Evolutionary conservation across 352 stramenopile genomes (phyloP), one percentile per base, ranked within the genome.

Genomic region (Pythium brassicae): DNA sequence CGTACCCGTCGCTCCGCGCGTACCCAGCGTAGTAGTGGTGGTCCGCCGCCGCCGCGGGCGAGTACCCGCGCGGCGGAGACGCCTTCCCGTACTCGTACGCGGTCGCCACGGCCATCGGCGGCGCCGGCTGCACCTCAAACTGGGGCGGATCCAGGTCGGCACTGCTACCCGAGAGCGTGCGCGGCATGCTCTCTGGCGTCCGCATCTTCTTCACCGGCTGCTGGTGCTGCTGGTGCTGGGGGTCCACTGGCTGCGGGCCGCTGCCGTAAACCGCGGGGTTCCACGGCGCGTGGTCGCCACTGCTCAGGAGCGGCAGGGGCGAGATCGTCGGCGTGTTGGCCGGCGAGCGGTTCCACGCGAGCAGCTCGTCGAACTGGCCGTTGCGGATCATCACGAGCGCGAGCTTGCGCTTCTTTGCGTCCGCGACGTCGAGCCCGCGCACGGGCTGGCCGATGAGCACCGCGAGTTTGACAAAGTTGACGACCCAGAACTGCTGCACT

Each of bases 401-500:
- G 26, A 73, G 74, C 56, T 94, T 94, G 52, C 76, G 77, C 69
- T 94, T 94, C 75, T 90, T 92, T 47, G 74, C 67, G 65, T 91
- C 77, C 22, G 84, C 89, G 40, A 91, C 68, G 53, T 92, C 80
- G 23, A 92, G 65, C 0, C 84, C 82, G 29, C 84, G 65, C 22
- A 94, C 80, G 2, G 76, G 67, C 64, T 94, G 84, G 17, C 78
- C 84, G 10, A 92, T 68, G 9, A 86, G 64, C 23, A 94, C 71
- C 4, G 84, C 78, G 48, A 94, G 87, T 61, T 90, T 91, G 57
- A 94, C 66, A 55, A 94, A 90, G 55, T 90, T 92, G 64, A 59
- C 62, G 34, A 92, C 80, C 84, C 84, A 94, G 50, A 94, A 94
- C 67, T 94, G 80, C 62, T 89, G 79, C 47, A 92, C 84, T 6